Evolutionary conservation across 2,329 filamentous ascomycete genomes (phyloP), one percentile per base, ranked within the genome.

Genomic region (Fusarium sp.): DNA sequence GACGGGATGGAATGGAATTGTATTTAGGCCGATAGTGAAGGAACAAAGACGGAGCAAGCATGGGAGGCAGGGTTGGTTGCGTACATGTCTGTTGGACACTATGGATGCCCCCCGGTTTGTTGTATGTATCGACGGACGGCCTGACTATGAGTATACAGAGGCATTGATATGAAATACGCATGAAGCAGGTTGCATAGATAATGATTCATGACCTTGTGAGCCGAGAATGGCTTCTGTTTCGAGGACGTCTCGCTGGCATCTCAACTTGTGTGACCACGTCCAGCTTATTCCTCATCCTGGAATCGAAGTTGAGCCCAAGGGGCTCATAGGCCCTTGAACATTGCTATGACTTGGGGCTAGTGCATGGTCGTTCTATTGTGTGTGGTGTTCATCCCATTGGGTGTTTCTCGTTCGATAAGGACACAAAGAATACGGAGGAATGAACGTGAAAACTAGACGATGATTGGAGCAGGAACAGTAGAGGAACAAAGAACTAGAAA

Each of bases 1-100:
- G 58, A 68, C 68, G 66, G 67, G 62, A 67, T 59, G 66, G 69
- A 43, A 70, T 74, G 66, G 72, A 71, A 76, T 76, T 71, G 69
- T 65, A 68, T 57, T 65, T 60, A 56, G 45, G 63, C 35, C 35
- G 32, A 48, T 68, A 68, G 63, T 76, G 52, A 68, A 27, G 45
- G 45, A 50, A 71, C 50, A 68, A 64, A 27, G 50, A 67, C 54
- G 45, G 65, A 70, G 56, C 45, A 30, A 70, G 41, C 62, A 58
- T 48, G 60, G 50, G 20, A 20, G 45, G 63, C n/a, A 64, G 65
- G 63, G 11, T 50, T 63, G 61, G 52, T 41, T 61, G 72, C 61
- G 69, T 64, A 48, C 37, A 67, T 61, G 52, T 68, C 27, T 54
- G 67, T 62, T 64, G 52, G 61, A 54, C 59, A 66, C 61, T 62